Evolutionary conservation across 1,284 basidiomycete species (phyloP).

Genomic region (Heterobasidion parviporum): DNA sequence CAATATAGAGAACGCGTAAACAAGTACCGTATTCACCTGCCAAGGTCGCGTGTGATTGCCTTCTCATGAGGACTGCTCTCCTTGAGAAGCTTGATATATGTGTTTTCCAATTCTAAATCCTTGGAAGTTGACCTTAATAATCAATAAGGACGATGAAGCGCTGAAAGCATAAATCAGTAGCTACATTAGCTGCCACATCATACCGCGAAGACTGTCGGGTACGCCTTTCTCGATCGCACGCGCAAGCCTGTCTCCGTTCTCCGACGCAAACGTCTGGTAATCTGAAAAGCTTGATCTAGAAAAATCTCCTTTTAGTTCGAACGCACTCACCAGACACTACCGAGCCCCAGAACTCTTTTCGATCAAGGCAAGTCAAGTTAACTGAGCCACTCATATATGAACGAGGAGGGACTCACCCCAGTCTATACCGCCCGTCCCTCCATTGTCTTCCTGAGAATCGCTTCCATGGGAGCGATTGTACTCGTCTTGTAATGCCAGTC

Average conservation of each 20-base stretch:
- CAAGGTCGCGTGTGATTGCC: constrained; percentile 86
- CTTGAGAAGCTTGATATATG: constrained; percentile 81
- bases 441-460: constrained; percentile 25
- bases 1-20: background rate
- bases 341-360: constrained; percentile 89
- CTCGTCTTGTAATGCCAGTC: constrained; percentile 61
- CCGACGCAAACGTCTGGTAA: constrained; percentile 79
- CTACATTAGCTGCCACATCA: constrained; percentile 98
- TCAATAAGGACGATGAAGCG: constrained; percentile 6
- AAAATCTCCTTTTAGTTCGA: background rate
- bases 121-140: constrained; percentile 74
- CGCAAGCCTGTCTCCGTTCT: constrained; percentile 73
- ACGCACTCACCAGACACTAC: constrained; percentile 72
- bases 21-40: constrained; percentile 41
- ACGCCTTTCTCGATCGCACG: constrained; percentile 91
- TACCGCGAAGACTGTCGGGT: constrained; percentile 78
- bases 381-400: background rate
- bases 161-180: constrained; percentile 8
- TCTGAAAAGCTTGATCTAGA: constrained; percentile 32
- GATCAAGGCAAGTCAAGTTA: background rate
- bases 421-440: constrained; percentile 38
- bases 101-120: constrained; percentile 78
- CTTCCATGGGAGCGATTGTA: constrained; percentile 39
- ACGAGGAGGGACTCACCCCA: constrained; percentile 55
- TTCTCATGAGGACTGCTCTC: constrained; percentile 88